These are phyloP conservation scores for Phytopythium montanum DNA, from an alignment of 352 stramenopile species.

Conservation along the genomic window DNA sequence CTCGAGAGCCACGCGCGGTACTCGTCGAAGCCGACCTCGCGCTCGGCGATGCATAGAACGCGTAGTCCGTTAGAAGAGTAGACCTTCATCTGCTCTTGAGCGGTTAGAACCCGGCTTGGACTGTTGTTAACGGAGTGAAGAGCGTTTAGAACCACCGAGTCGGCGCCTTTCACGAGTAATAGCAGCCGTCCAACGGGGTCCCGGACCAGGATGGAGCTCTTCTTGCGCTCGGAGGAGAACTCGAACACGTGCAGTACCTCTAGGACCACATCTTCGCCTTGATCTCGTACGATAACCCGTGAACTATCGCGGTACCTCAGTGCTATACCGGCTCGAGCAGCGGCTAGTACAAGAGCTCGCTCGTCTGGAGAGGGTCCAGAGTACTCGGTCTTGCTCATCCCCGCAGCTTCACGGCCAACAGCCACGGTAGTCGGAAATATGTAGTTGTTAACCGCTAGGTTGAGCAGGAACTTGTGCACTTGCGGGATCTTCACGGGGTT, in stretches of 20 bases:
- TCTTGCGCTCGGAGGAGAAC: constrained; percentile 65
- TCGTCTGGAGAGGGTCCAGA: constrained; percentile 81
- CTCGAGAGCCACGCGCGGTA: constrained; percentile 45
- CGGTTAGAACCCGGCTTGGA: constrained; percentile 19
- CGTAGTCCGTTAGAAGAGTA: constrained; percentile 64
- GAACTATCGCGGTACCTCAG: constrained; percentile 31
- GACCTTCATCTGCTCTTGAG: constrained; percentile 42
- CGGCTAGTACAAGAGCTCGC: constrained; percentile 55
- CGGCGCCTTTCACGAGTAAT: constrained; percentile 83
- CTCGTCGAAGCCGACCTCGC: constrained; percentile 43
- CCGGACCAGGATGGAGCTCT: constrained; percentile 56
- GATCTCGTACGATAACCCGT: constrained; percentile 21
- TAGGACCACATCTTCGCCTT: constrained; percentile 23
- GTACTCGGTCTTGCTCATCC: constrained; percentile 37
- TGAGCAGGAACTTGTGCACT: constrained; percentile 42
- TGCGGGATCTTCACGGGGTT: constrained; percentile 16
- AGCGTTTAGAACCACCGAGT: constrained; percentile 76
- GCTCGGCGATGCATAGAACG: constrained; percentile 66
- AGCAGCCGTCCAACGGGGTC: constrained; percentile 28
- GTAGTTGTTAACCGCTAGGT: constrained; percentile 57
- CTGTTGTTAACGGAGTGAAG: constrained; percentile 26
- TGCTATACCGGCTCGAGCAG: constrained; percentile 37
- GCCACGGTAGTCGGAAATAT: constrained; percentile 27
- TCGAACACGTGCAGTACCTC: constrained; percentile 61
- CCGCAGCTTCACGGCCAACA: not conserved